These are phyloP conservation scores for Gossypium aridum DNA, from an alignment of 441 rosid species.

Conservation along the genomic window DNA sequence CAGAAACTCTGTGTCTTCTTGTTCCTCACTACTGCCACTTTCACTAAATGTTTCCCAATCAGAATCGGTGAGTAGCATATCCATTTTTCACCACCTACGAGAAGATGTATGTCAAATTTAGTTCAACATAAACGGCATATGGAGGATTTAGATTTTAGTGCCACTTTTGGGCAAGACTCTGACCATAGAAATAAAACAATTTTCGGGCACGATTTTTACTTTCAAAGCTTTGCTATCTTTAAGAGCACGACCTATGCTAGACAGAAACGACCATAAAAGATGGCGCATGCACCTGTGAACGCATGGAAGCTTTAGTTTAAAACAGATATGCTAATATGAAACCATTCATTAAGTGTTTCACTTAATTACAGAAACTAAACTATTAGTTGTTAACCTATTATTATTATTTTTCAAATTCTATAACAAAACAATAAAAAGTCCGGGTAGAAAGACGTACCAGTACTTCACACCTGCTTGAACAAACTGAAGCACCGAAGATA, in stretches of 20 bases:
- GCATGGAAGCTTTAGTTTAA: neutral
- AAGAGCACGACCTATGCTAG: neutral
- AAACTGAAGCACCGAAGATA: conserved; percentile 15
- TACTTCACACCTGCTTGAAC: conserved; percentile 9
- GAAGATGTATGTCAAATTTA: neutral
- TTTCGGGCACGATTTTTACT: neutral
- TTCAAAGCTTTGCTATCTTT: neutral
- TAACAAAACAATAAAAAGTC: neutral
- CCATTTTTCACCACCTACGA: conserved; percentile 53
- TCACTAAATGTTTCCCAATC: conserved; percentile 91
- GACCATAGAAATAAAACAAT: conserved; percentile 19
- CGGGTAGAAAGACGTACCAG: conserved; percentile 11
- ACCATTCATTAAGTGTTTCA: neutral
- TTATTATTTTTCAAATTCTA: neutral
- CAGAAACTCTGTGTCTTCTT: conserved; percentile 51
- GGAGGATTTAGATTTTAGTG: neutral
- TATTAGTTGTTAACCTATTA: neutral
- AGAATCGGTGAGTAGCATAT: conserved; percentile 50
- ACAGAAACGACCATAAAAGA: neutral
- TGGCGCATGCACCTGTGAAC: neutral
- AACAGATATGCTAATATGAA: neutral
- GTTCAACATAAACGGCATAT: too few species aligned
- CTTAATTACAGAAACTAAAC: neutral
- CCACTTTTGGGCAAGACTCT: conserved; percentile 20
- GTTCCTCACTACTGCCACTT: conserved; percentile 64